Evolutionary conservation across 192 early-diverging fungal genomes (phyloP), one percentile per base, ranked within the genome.

Genomic region (Coemansia umbellata): DNA sequence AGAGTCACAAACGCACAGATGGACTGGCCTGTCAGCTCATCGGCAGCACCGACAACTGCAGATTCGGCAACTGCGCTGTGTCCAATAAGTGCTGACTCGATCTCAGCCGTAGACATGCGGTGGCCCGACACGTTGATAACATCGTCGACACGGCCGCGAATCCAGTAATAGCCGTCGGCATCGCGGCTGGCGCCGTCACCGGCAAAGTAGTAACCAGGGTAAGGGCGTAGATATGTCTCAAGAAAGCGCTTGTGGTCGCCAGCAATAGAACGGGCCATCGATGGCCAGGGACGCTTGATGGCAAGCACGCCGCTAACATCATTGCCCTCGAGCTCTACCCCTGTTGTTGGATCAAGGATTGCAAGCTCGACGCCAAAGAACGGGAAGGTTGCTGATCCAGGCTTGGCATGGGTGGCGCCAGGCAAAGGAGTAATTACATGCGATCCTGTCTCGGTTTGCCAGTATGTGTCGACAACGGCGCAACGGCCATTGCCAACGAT

Each of bases 91-190:
- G 92, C 92, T 28, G 89, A 90, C 75, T 97, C 94, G 52, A 98
- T 89, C 78, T 97, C 93, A 36, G 95, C 85, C 11, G 95, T 95
- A 15, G 83, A 87, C 60, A 97, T 78, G 66, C 95, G 87, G 80
- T 97, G 95, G 21, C 95, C 95, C 9, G 89, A 85, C 35, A 97
- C 92, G 75, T 95, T 95, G 76, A 97, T 95, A 30, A 95, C 94
- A 68, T 97, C 91, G 76, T 80, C 78, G 37, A 93, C 90, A 53
- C 95, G 86, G 37, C 95, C 95, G 47, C 88, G 84, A 53, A 98
- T 85, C 93, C 93, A 98, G 78, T 87, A 87, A 82, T 94, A 98
- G 35, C 92, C 93, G 66, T 98, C 95, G 40, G 83, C 78, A 68
- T 98, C 95, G 45, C 91, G 79, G 37, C 82, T 84, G 39, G 86